Evolutionary conservation across 352 stramenopile genomes (phyloP).

Genomic region (Detonula confervacea): DNA sequence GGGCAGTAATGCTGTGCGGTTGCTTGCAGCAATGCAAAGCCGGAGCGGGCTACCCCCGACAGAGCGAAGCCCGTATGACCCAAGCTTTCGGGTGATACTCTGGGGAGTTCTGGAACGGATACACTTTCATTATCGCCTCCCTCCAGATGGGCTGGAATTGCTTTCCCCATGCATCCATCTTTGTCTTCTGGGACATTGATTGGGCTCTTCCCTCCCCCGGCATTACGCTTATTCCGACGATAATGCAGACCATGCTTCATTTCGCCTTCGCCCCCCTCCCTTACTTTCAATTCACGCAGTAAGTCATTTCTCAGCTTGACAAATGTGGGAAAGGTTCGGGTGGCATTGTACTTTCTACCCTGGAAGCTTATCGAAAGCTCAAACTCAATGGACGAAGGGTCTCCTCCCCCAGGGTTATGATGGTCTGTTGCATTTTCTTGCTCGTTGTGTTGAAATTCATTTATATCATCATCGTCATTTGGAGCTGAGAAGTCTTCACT

Average conservation of each 20-base stretch:
- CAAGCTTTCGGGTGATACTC: conserved; percentile 28
- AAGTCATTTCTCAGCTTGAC: conserved; percentile 73
- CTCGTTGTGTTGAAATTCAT: conserved; percentile 1
- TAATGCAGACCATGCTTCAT: conserved; percentile 32
- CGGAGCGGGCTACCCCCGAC: conserved; percentile 55
- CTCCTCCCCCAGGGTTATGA: too few relatives aligned
- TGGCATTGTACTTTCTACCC: conserved; percentile 72
- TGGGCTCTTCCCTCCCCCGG: conserved; percentile 10
- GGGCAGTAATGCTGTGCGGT: conserved; percentile 68
- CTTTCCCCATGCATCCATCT: background rate
- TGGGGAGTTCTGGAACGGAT: conserved; percentile 68
- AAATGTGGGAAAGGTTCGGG: conserved; percentile 65
- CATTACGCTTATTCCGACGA: conserved; percentile 8
- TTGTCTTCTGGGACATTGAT: conserved; percentile 1
- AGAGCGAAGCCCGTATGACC: conserved; percentile 26
- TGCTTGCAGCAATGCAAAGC: conserved; percentile 71
- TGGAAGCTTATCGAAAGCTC: conserved; percentile 74
- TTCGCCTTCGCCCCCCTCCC: too few relatives aligned
- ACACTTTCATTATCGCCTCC: conserved; percentile 11
- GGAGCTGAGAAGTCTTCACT: conserved; percentile 36
- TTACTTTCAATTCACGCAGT: conserved; percentile 62
- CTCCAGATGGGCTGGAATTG: background rate
- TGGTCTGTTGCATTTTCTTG: conserved; percentile 10
- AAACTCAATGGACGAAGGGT: conserved; percentile 69
- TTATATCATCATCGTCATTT: conserved; percentile 20